These are phyloP conservation scores for Musa beccarii DNA, from an alignment of 176 grass and related monocot species.

Conservation along the genomic window DNA sequence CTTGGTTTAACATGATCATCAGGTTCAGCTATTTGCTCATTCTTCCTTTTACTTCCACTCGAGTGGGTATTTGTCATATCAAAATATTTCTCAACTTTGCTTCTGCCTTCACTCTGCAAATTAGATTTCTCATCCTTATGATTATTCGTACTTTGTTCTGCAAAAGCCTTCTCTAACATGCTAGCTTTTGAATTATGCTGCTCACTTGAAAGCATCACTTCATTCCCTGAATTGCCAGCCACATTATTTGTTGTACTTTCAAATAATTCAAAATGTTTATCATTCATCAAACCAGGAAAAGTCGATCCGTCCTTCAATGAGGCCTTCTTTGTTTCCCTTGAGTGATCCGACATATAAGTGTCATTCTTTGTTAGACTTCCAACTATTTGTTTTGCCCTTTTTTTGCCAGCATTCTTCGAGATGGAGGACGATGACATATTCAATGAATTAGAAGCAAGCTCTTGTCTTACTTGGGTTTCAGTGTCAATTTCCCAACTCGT, in stretches of 20 bases:
- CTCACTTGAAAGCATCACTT: constrained; percentile 24
- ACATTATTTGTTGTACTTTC: constrained; percentile 39
- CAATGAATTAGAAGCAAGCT: constrained; percentile 33
- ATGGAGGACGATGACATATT: constrained; percentile 34
- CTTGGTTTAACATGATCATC: constrained; percentile 29
- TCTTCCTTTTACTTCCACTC: constrained; percentile 36
- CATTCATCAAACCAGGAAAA: constrained; percentile 26
- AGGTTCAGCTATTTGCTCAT: constrained; percentile 41
- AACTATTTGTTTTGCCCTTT: constrained; percentile 32
- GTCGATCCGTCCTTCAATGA: constrained; percentile 28
- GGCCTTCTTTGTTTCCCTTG: constrained; percentile 31
- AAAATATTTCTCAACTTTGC: constrained; percentile 43
- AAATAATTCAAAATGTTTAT: constrained; percentile 22
- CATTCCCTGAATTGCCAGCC: constrained; percentile 40
- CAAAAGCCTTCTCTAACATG: constrained; percentile 32
- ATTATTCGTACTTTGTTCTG: constrained; percentile 38
- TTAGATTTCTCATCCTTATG: constrained; percentile 32
- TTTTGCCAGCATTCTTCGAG: constrained; percentile 28
- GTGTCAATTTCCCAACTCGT: constrained; percentile 43
- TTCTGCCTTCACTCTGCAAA: constrained; percentile 59
- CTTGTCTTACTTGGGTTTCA: constrained; percentile 36
- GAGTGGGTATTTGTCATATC: constrained; percentile 31
- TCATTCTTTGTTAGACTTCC: constrained; percentile 27
- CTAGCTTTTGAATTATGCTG: constrained; percentile 50
- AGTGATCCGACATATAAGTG: neutral